A percentile compares a stretch with the other conserved stretches of the same genome.
phyloP scores from a whole-genome alignment of 2,329 filamentous ascomycete genomes.

The Blumeriella jaapii region DNA sequence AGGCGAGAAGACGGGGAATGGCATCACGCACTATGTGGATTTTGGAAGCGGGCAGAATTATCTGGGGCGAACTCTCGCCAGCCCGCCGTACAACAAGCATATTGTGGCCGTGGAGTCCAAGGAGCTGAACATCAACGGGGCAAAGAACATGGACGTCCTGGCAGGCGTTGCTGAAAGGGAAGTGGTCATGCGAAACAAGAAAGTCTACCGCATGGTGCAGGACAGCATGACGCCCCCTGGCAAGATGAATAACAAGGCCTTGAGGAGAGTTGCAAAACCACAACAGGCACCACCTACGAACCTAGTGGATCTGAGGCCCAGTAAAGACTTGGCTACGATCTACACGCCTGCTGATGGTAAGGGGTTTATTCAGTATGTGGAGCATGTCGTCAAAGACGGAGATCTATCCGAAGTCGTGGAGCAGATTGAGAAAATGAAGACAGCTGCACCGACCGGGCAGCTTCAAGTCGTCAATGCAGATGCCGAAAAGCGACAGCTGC shows the following conservation, averaged over 20 bases:
- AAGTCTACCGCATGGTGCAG: constrained; percentile 44
- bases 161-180: constrained; percentile 66
- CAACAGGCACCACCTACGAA: constrained; percentile 20
- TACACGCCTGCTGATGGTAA: constrained; percentile 49
- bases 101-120: constrained; percentile 86
- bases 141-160: constrained; percentile 71
- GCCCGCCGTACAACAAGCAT: constrained; percentile 71
- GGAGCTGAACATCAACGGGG: constrained; percentile 75
- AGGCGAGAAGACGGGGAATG: constrained; percentile 39
- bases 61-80: constrained; percentile 76
- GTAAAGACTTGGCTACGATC: constrained; percentile 37
- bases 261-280: constrained; percentile 28
- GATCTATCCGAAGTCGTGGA: constrained; percentile 57
- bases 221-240: constrained; percentile 29
- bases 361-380: constrained; percentile 66
- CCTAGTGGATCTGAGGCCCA: constrained; percentile 38
- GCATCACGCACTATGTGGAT: constrained; percentile 81
- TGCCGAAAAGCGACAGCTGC: constrained; percentile 8
- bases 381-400: constrained; percentile 61
- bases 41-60: constrained; percentile 98
- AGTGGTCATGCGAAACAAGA: constrained; percentile 71
- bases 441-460: constrained; percentile 11
- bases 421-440: constrained; percentile 40
- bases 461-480: constrained; percentile 14
- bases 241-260: constrained; percentile 32